A percentile compares a stretch with the other conserved stretches of the same genome.
phyloP scores from a whole-genome alignment of 148 eudicot species.

The Pharnaceum exiguum region DNA sequence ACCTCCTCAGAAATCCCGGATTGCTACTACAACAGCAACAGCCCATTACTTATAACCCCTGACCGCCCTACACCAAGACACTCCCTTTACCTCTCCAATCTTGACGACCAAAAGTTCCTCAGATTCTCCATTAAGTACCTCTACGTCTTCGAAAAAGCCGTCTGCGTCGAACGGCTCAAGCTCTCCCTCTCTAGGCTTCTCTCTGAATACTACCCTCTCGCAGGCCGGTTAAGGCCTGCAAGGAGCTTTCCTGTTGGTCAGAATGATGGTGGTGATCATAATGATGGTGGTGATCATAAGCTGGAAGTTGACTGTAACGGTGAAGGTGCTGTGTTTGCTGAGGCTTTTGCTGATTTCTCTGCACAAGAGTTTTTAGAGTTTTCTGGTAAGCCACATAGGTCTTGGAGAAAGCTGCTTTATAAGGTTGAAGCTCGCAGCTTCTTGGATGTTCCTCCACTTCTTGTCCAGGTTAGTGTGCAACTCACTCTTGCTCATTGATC shows the following conservation, averaged over 20 bases:
- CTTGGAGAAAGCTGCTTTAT: slow-evolving; percentile 74
- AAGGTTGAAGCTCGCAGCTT: slow-evolving; percentile 57
- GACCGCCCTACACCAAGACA: slow-evolving; percentile 61
- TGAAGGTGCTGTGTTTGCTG: slow-evolving; percentile 80
- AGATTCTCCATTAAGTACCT: slow-evolving; percentile 85
- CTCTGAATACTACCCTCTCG: slow-evolving; percentile 82
- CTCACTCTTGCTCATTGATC: not conserved
- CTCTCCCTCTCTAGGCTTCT: slow-evolving; percentile 56
- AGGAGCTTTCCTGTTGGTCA: not conserved
- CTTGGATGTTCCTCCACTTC: slow-evolving; percentile 84
- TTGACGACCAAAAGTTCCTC: slow-evolving; percentile 78
- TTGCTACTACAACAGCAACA: slow-evolving; percentile 39
- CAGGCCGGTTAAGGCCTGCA: slow-evolving; percentile 57
- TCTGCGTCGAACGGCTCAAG: slow-evolving; percentile 31
- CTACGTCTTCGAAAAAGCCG: slow-evolving; percentile 46
- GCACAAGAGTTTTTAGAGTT: slow-evolving; percentile 47
- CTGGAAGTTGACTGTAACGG: slow-evolving; percentile 87
- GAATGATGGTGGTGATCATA: not conserved
- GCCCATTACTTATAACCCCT: slow-evolving; percentile 54
- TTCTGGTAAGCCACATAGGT: slow-evolving; percentile 53
- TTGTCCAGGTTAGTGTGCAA: slow-evolving; percentile 56
- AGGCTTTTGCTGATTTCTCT: slow-evolving; percentile 59
- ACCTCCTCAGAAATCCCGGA: slow-evolving; percentile 56
- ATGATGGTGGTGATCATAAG: slow-evolving; percentile 33
- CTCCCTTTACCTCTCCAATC: slow-evolving; percentile 66